Evolutionary conservation across 2,329 filamentous ascomycete species (phyloP).

Genomic region (Colletotrichum sp.): DNA sequence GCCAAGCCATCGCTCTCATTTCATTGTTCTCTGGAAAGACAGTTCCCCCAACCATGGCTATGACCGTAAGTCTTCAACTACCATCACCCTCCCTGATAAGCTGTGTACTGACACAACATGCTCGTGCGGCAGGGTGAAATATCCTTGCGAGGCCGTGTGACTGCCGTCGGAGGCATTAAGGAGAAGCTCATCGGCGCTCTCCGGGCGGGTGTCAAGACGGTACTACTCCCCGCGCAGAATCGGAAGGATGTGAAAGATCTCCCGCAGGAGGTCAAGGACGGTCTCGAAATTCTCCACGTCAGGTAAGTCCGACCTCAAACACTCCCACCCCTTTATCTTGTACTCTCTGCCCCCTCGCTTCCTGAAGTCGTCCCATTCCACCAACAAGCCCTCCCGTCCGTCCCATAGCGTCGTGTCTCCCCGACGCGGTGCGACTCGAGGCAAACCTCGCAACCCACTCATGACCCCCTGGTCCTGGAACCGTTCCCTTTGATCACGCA

Average conservation of each 20-base stretch:
- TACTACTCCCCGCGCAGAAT: conserved; percentile 86
- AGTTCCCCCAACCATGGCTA: conserved; percentile 90
- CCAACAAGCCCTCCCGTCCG: neutral
- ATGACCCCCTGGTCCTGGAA: conserved; percentile 4
- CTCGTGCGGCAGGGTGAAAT: conserved; percentile 60
- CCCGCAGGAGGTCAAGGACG: conserved; percentile 85
- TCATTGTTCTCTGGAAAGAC: conserved; percentile 85
- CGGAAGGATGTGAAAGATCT: conserved; percentile 91
- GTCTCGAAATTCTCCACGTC: conserved; percentile 87
- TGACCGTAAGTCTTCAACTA: conserved; percentile 69
- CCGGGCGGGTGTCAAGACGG: conserved; percentile 92
- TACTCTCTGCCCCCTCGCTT: conserved; percentile 13
- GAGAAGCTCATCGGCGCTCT: conserved; percentile 97
- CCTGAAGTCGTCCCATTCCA: conserved; percentile 15
- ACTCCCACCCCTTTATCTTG: conserved; percentile 45
- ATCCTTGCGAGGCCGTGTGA: conserved; percentile 85
- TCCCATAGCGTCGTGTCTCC: conserved; percentile 20
- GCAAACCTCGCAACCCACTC: conserved; percentile 15
- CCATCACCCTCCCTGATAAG: neutral
- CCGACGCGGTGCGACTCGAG: conserved; percentile 14
- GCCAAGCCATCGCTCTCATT: conserved; percentile 92
- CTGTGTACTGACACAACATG: conserved; percentile 12
- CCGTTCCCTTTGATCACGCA: conserved; percentile 2
- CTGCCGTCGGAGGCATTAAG: conserved; percentile 96
- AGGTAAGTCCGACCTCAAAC: conserved; percentile 60